Conservation (phyloP, 345 rosid genomes). For the Angophora floribunda region DNA sequence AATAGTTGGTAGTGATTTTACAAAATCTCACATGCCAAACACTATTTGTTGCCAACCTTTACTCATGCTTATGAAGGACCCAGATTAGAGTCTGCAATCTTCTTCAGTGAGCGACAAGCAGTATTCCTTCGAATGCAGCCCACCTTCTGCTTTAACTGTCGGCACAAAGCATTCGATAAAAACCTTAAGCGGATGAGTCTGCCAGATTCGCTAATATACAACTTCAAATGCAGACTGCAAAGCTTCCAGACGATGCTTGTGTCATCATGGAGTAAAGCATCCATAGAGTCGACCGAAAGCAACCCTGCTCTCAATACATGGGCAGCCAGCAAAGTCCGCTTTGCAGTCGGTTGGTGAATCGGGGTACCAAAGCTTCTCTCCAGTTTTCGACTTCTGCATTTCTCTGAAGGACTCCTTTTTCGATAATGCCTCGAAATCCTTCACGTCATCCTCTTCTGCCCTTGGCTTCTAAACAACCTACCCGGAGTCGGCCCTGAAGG, state of each 20-base stretch:
- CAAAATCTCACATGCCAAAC: too few relatives aligned
- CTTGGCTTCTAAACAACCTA: constrained; percentile 20
- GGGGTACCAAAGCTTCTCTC: constrained; percentile 84
- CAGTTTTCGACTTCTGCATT: constrained; percentile 81
- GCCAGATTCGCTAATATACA: neutral
- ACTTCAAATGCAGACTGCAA: neutral
- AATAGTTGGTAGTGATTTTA: too few relatives aligned
- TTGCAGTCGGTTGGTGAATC: constrained; percentile 92
- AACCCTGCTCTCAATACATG: constrained; percentile 27
- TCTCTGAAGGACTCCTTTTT: constrained; percentile 78
- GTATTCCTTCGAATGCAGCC: constrained; percentile 79
- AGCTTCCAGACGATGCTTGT: neutral
- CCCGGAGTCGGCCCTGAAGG: constrained; percentile 18
- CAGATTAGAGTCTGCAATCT: constrained; percentile 82
- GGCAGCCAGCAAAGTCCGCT: constrained; percentile 80
- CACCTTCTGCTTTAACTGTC: constrained; percentile 93
- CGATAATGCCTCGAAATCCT: constrained; percentile 80
- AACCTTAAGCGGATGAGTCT: neutral
- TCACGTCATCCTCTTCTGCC: constrained; percentile 75
- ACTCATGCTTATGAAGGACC: constrained; percentile 70
- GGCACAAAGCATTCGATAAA: neutral
- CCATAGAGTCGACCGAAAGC: neutral
- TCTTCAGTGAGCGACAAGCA: constrained; percentile 86
- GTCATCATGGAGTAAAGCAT: neutral
- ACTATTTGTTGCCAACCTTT: constrained; percentile 42